Evolutionary conservation across 2,329 filamentous ascomycete species (phyloP).

Genomic region (Cucurbitaria berberidis): DNA sequence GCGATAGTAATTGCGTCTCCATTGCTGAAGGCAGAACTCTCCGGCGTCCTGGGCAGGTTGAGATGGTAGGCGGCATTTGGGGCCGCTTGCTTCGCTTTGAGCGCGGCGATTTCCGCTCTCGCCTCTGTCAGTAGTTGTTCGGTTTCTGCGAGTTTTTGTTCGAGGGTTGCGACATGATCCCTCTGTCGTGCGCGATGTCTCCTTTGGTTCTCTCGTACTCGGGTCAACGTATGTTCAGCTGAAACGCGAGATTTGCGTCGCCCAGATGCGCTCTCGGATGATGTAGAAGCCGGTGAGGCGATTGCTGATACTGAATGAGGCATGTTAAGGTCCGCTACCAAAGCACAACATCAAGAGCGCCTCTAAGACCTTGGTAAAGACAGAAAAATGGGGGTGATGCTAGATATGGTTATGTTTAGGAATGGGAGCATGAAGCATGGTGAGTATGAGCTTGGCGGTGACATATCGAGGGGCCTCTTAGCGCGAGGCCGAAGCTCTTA

Average conservation of each 20-base stretch:
- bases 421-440: slow-evolving; percentile 16
- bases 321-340: slow-evolving; percentile 5
- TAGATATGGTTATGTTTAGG: not conserved
- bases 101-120: slow-evolving; percentile 31
- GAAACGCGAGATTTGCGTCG: slow-evolving; percentile 32
- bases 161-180: slow-evolving; percentile 50
- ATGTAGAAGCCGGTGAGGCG: slow-evolving; percentile 17
- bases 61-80: slow-evolving; percentile 11
- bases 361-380: not conserved
- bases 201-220: slow-evolving; percentile 60
- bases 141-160: slow-evolving; percentile 41
- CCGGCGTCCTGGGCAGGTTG: not conserved
- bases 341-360: not conserved
- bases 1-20: not conserved
- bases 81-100: slow-evolving; percentile 27
- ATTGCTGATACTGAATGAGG: slow-evolving; percentile 1
- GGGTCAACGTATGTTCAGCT: slow-evolving; percentile 46
- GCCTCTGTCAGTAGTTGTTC: slow-evolving; percentile 35
- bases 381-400: not conserved
- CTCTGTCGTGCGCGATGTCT: slow-evolving; percentile 56
- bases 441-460: slow-evolving; percentile 31
- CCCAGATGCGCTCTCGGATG: slow-evolving; percentile 10
- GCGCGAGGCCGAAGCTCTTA: slow-evolving; percentile 8
- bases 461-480: slow-evolving; percentile 44
- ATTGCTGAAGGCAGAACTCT: not conserved